Base-by-base conservation (phyloP, 2,329 filamentous ascomycete genomes). In the Colletotrichum sp. region DNA sequence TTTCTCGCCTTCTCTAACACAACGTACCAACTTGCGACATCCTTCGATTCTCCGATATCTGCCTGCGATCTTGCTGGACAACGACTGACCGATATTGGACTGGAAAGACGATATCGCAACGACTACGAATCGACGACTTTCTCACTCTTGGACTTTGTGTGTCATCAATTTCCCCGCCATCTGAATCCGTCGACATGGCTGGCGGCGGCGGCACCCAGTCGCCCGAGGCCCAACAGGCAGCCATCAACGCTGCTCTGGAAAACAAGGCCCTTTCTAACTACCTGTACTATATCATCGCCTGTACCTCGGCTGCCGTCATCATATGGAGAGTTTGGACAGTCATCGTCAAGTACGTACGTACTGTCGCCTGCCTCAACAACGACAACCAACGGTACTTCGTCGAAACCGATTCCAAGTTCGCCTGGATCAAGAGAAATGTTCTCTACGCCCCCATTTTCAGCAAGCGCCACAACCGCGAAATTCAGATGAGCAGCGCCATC, bases 331-430 rank as follows among this genome's bases (percentile, higher is more conserved):
- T 93, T 78, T 85, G 88, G 71, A 89, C 92, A 67, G 88, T 90
- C 71, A 85, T 94, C 72, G 87, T 91, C 74, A 91, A 90, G 79
- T 93, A 97, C 81, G 87, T 96, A 49, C 92, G 96, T 78, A 93
- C 91, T 30, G 88, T 98, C 61, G 90, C 94, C 57, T 95, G 93
- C 81, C 90, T 98, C 79, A 93, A 91, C 86, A 95, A 95, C 86
- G 93, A 95, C 78, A 93, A 89, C 2, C 96, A 98, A 84, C 89
- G 91, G 77, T 98, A 95, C 87, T 98, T 96, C 82, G 90, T 93
- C 62, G 86, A 88, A 29, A 90, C 94, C 8, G 88, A 88, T 8
- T 79, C 82, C 16, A 87, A 86, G 57, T 84, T 87, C 72, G 87
- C 93, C n/a, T 91, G 88, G 84, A 86, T 95, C 78, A 93, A 95